These are phyloP conservation scores for Pyrenophora graminea DNA, from an alignment of 2,329 filamentous ascomycete genomes.

Conservation along the genomic window DNA sequence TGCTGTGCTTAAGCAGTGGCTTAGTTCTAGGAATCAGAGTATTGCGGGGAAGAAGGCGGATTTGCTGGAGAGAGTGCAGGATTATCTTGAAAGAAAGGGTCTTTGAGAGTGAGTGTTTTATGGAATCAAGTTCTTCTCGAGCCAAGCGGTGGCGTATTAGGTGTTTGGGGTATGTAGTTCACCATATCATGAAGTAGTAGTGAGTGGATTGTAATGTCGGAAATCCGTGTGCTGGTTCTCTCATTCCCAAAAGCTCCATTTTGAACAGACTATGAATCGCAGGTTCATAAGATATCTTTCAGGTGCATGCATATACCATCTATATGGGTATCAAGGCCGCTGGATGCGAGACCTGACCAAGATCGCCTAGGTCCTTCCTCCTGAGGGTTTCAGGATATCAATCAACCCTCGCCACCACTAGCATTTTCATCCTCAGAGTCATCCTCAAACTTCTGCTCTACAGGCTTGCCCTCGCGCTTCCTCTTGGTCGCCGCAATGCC, in stretches of 20 bases:
- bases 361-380: too few species aligned
- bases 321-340: background rate
- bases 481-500: slow-evolving; percentile 51
- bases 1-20: slow-evolving; percentile 39
- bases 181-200: too few species aligned
- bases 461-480: slow-evolving; percentile 33
- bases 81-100: slow-evolving; percentile 43
- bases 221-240: too few species aligned
- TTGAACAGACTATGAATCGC: too few species aligned
- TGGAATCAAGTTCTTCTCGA: too few species aligned
- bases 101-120: slow-evolving; percentile 1
- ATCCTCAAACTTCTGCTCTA: slow-evolving; percentile 33
- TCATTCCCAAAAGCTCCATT: too few species aligned
- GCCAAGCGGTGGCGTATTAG: too few species aligned
- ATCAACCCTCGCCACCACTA: slow-evolving; percentile 40
- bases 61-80: slow-evolving; percentile 41
- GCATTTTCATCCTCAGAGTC: slow-evolving; percentile 45
- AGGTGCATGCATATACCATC: background rate
- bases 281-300: too few species aligned
- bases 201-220: too few species aligned
- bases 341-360: background rate
- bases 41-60: slow-evolving; percentile 44
- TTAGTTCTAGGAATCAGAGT: slow-evolving; percentile 30
- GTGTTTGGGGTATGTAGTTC: too few species aligned
- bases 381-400: too few species aligned